Evolutionary conservation across 2,329 filamentous ascomycete genomes (phyloP).

Genomic region (Atkinsonella hypoxylon): DNA sequence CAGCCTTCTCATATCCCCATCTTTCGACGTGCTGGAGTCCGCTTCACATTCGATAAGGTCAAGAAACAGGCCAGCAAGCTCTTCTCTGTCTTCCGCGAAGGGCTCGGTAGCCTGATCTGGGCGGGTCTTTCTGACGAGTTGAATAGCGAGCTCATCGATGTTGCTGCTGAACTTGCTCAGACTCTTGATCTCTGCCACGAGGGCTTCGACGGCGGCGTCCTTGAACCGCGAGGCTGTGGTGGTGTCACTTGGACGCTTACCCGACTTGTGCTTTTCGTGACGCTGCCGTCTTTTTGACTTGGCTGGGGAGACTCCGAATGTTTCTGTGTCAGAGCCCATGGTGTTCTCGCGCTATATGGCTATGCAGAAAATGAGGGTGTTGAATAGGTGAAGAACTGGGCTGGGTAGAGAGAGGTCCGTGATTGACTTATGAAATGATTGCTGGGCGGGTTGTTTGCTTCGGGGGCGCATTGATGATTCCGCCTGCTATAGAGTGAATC

Average conservation of each 20-base stretch:
- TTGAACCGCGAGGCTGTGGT: background rate
- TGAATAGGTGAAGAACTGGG: too few species aligned
- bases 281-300: background rate
- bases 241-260: background rate
- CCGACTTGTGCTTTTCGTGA: background rate
- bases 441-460: background rate
- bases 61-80: too few species aligned
- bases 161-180: background rate
- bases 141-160: background rate
- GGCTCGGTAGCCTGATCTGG: background rate
- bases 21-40: background rate
- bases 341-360: background rate
- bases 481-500: background rate
- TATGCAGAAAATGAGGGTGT: background rate
- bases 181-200: background rate
- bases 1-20: background rate
- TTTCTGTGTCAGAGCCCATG: background rate
- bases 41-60: too few species aligned
- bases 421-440: background rate
- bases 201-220: background rate
- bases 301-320: background rate
- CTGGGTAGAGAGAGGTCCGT: too few species aligned
- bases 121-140: background rate
- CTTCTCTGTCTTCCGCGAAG: too few species aligned
- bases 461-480: background rate